Conservation (phyloP, 2,329 filamentous ascomycete genomes). For the Aureobasidium sp. region DNA sequence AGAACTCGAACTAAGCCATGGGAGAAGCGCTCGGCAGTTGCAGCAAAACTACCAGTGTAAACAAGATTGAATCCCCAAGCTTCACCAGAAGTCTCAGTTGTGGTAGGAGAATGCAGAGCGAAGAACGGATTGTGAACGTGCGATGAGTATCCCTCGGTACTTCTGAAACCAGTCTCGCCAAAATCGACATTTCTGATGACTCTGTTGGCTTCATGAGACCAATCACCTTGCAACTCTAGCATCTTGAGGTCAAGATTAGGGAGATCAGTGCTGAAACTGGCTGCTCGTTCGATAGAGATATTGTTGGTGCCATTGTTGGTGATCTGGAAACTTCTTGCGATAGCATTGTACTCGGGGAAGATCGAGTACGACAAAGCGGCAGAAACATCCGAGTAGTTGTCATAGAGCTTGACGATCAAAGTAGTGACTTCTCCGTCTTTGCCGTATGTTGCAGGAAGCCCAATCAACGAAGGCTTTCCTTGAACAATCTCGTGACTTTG, state of each 20-base stretch:
- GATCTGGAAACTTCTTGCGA: constrained; percentile 67
- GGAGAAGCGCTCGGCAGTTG: constrained; percentile 68
- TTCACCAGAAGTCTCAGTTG: constrained; percentile 67
- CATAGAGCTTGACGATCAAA: constrained; percentile 63
- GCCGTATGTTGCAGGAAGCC: constrained; percentile 68
- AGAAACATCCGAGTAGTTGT: constrained; percentile 63
- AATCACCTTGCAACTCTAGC: constrained; percentile 69
- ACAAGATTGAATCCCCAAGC: constrained; percentile 72
- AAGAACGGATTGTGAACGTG: constrained; percentile 73
- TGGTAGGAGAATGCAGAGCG: constrained; percentile 59
- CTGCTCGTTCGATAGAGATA: constrained; percentile 62
- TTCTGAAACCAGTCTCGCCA: constrained; percentile 64
- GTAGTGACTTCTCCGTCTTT: constrained; percentile 63
- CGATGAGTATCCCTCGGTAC: constrained; percentile 67
- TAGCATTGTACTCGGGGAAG: constrained; percentile 67
- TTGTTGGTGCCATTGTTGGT: constrained; percentile 63
- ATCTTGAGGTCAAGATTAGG: constrained; percentile 68
- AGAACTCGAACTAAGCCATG: constrained; percentile 68
- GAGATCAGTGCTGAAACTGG: constrained; percentile 69
- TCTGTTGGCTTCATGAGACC: constrained; percentile 65
- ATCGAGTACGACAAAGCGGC: constrained; percentile 70
- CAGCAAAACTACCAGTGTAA: constrained; percentile 69
- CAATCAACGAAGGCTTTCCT: constrained; percentile 64
- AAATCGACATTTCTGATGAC: constrained; percentile 63
- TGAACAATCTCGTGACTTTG: constrained; percentile 59